Base-by-base conservation (phyloP, 768 basidiomycete species). In the Dictyophora rubrovolvata region DNA sequence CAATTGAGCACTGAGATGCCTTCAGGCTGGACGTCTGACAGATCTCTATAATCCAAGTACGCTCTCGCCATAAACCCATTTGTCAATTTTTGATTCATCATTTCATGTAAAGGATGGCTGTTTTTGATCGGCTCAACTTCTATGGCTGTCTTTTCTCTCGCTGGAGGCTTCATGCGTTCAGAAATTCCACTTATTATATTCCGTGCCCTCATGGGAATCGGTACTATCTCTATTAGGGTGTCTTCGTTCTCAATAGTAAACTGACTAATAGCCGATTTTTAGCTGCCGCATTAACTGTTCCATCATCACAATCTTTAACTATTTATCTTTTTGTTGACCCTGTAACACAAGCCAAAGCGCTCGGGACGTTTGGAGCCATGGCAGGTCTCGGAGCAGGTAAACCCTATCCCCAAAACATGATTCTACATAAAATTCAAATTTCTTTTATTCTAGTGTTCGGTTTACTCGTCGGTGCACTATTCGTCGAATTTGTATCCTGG, bases 261-360 rank as follows among this genome's bases (percentile, higher is more conserved):
- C 36, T 14, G 8, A 8, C 36, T 8, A 37, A 37, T 37, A 12
- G 65, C 69, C 67, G 16, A 10, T 10, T 53, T 10, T 35, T 47
- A 71, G 77, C 71, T 16, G 79, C 76, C 17, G 71, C 79, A 1
- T 67, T 80, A 69, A 77, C 77, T 11, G 73, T 80, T 35, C 80
- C 80, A 1, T 77, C 79, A 3, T 75, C 79, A 7, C 67, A 77
- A 18, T 68, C 73, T 49, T 69, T 83, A 22, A 71, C 81, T 20
- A 77, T 81, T 6, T 71, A 74, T 47, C 68, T 79, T 63, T 82
- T 76, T 65, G 75, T 79, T 0, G 73, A 78, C 12, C 76, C 75
- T 3, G 63, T 60, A 5, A 69, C 73, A 49, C 80, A 82, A 62
- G 73, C 79, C 48, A 71, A 69, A 23, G 81, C 78, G 8, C 72